Evolutionary conservation across 352 stramenopile species (phyloP).

Genomic region (Elongisporangium senticosum): DNA sequence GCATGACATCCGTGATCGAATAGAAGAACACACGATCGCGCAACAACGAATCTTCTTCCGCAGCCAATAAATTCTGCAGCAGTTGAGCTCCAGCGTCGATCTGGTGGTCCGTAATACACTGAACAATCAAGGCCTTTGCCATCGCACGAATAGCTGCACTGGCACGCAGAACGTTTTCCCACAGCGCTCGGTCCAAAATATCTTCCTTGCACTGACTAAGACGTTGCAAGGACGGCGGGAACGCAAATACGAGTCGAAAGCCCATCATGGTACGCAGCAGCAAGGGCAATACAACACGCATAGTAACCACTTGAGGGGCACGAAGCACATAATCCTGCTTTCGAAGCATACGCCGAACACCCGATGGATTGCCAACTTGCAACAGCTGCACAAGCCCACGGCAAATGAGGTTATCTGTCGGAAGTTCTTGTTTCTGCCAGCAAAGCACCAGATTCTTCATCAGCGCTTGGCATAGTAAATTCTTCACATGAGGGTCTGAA

Average conservation of each 20-base stretch:
- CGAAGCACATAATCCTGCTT: slow-evolving; percentile 81
- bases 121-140: slow-evolving; percentile 57
- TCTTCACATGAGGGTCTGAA: slow-evolving; percentile 71
- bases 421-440: slow-evolving; percentile 59
- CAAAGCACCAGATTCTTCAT: slow-evolving; percentile 60
- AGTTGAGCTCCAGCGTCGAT: slow-evolving; percentile 43
- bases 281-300: slow-evolving; percentile 73
- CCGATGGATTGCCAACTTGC: slow-evolving; percentile 74
- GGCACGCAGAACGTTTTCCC: slow-evolving; percentile 63
- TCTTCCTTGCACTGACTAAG: slow-evolving; percentile 43
- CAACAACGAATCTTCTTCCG: slow-evolving; percentile 61
- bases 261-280: slow-evolving; percentile 54
- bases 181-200: slow-evolving; percentile 38
- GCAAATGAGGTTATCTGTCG: slow-evolving; percentile 78
- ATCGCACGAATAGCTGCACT: slow-evolving; percentile 70
- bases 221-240: slow-evolving; percentile 28
- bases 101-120: slow-evolving; percentile 62
- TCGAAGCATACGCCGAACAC: slow-evolving; percentile 77
- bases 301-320: slow-evolving; percentile 70
- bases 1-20: slow-evolving; percentile 49
- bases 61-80: slow-evolving; percentile 46
- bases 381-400: slow-evolving; percentile 79
- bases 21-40: slow-evolving; percentile 74
- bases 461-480: slow-evolving; percentile 68
- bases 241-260: slow-evolving; percentile 41